Evolutionary conservation across 192 early-diverging fungal genomes (phyloP), one percentile per base, ranked within the genome.

Genomic region (Coemansia sp.): DNA sequence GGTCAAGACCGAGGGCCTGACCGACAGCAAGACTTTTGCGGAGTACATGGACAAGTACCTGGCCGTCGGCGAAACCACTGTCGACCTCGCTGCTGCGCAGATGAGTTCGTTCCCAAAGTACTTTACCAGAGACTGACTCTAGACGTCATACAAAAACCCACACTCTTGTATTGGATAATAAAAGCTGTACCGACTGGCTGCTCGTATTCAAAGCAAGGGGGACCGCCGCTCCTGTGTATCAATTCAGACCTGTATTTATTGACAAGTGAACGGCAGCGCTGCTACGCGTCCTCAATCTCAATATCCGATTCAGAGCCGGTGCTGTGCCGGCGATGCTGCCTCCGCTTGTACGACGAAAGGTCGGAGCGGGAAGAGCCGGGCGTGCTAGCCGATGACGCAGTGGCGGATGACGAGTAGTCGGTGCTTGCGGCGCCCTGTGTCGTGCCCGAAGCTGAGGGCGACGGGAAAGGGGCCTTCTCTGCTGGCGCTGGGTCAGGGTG

Each of bases 211-310:
- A n/a, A n/a, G n/a, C n/a, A n/a, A n/a, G n/a, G n/a, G n/a, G n/a
- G n/a, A n/a, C n/a, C n/a, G n/a, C n/a, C n/a, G n/a, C n/a, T n/a
- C n/a, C n/a, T n/a, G n/a, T n/a, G n/a, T n/a, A n/a, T n/a, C n/a
- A n/a, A n/a, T n/a, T n/a, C n/a, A n/a, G n/a, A n/a, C n/a, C n/a
- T 3, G 34, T 16, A 3, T 36, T 36, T 36, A 10, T 39, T 39
- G 0, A 5, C 5, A n/a, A 13, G 40, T 23, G 5, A 11, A 16
- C n/a, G n/a, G n/a, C n/a, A n/a, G n/a, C n/a, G n/a, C n/a, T 2
- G 5, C 56, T 34, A 69, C 34, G 44, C 36, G 18, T 69, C 66
- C 22, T 62, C 59, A 1, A 69, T 69, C 28, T 69, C 66, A 0
- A 69, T 54, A 40, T 69, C 66, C 3, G 66, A 69, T 33, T 14